These are phyloP conservation scores for Symbiodinium natans DNA, from an alignment of 73 alveolate species.

Conservation along the genomic window DNA sequence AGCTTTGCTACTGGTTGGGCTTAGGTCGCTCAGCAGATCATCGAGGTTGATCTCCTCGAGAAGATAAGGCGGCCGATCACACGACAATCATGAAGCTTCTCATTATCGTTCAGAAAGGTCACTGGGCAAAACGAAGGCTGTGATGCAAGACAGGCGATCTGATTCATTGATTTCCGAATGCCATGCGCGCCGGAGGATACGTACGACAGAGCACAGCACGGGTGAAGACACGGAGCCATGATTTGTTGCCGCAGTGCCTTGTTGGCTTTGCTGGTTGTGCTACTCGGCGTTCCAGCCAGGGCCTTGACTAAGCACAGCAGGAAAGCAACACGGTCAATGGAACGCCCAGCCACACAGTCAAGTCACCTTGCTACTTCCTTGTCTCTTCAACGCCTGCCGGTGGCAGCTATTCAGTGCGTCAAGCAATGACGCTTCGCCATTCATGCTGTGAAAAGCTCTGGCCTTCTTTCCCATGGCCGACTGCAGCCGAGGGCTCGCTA, in stretches of 20 bases:
- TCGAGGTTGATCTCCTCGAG: constrained; percentile 27
- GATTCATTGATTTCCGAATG: no score
- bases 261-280: not conserved
- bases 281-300: not conserved
- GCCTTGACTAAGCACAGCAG: no score
- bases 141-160: no score
- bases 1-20: constrained; percentile 49
- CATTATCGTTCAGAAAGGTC: not conserved
- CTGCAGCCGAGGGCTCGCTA: not conserved
- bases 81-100: no score
- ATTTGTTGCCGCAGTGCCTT: not conserved
- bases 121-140: not conserved
- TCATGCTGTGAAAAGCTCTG: not conserved
- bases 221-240: no score
- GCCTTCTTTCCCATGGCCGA: not conserved
- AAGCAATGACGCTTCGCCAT: no score
- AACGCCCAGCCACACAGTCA: no score
- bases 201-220: no score
- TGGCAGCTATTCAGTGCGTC: no score
- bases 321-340: no score
- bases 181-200: no score
- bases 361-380: not conserved
- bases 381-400: not conserved
- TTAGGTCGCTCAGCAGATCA: constrained; percentile 42
- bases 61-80: no score